Percentiles rank a stretch among this genome's conserved stretches.
Conservation (phyloP, 2,329 filamentous ascomycete species). For the Arthrinium puccinioides region DNA sequence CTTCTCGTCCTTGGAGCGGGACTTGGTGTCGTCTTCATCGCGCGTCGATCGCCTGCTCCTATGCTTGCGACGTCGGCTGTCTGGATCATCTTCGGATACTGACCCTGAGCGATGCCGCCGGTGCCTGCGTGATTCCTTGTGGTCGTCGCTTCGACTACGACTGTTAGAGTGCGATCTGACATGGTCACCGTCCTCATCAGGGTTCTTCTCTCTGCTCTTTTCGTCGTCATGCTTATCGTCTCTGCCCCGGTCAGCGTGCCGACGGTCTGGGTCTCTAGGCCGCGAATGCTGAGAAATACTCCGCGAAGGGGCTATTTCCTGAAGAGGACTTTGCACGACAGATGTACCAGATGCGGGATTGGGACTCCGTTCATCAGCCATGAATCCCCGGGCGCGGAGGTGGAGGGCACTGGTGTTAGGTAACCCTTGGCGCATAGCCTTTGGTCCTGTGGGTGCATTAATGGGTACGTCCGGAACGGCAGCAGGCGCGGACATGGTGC, state of each 20-base stretch:
- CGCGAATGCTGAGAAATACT: slow-evolving; percentile 39
- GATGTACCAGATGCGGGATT: slow-evolving; percentile 22
- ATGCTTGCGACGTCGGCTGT: slow-evolving; percentile 44
- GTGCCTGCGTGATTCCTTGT: slow-evolving; percentile 40
- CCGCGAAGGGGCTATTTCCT: slow-evolving; percentile 31
- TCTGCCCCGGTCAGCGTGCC: slow-evolving; percentile 26
- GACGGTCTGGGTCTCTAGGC: slow-evolving; percentile 27
- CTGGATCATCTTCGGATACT: slow-evolving; percentile 35
- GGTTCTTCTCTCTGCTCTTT: slow-evolving; percentile 15
- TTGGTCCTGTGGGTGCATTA: slow-evolving; percentile 84
- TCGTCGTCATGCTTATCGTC: slow-evolving; percentile 21
- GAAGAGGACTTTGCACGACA: slow-evolving; percentile 22
- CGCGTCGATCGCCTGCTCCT: slow-evolving; percentile 34
- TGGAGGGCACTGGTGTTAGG: slow-evolving; percentile 74
- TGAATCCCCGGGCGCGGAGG: slow-evolving; percentile 45
- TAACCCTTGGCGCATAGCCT: slow-evolving; percentile 85
- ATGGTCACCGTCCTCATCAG: slow-evolving; percentile 22
- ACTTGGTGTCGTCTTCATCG: slow-evolving; percentile 37
- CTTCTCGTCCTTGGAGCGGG: slow-evolving; percentile 31
- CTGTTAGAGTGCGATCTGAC: slow-evolving; percentile 23
- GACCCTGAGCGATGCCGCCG: slow-evolving; percentile 50
- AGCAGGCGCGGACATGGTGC: slow-evolving; percentile 14
- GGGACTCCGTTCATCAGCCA: slow-evolving; percentile 30
- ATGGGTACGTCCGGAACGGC: slow-evolving; percentile 39
- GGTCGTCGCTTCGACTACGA: slow-evolving; percentile 34